Conservation (phyloP, 805 yeast genomes). For the Ogataea chonburiensis region DNA sequence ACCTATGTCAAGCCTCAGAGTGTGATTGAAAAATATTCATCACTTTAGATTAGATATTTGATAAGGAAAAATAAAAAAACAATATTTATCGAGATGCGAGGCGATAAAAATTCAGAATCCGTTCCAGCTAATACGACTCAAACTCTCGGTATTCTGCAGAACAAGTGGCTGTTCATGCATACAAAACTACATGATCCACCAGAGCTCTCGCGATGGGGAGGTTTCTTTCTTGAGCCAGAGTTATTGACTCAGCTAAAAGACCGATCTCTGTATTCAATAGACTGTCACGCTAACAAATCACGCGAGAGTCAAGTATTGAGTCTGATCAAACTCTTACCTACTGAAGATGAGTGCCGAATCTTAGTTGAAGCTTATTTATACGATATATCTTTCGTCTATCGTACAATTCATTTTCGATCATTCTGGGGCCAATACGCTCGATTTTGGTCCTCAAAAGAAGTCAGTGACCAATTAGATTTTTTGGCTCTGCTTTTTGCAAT, state of each 20-base stretch:
- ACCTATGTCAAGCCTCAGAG: conserved; percentile 1
- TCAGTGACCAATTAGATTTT: conserved; percentile 5
- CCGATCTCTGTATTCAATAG: too few species aligned
- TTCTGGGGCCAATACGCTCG: conserved; percentile 10
- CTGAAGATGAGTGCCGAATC: conserved; percentile 11
- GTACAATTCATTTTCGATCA: conserved; percentile 9
- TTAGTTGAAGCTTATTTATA: conserved; percentile 10
- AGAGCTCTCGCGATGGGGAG: too few species aligned
- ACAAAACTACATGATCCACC: too few species aligned
- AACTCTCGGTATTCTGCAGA: too few species aligned
- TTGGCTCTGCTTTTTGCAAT: conserved; percentile 13
- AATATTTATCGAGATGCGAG: too few species aligned
- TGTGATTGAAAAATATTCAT: conserved; percentile 4
- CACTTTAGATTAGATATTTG: background rate
- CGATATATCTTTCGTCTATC: conserved; percentile 14
- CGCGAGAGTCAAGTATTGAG: too few species aligned
- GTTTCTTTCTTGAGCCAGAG: too few species aligned
- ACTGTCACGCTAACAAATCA: too few species aligned
- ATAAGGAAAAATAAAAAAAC: background rate
- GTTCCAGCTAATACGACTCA: too few species aligned
- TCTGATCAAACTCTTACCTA: conserved; percentile 11
- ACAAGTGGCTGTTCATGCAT: too few species aligned
- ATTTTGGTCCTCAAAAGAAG: conserved; percentile 7
- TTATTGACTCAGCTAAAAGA: too few species aligned
- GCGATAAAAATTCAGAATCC: too few species aligned